phyloP scores from a whole-genome alignment of 2,329 filamentous ascomycete species.

The Ceratocystis destructans region DNA sequence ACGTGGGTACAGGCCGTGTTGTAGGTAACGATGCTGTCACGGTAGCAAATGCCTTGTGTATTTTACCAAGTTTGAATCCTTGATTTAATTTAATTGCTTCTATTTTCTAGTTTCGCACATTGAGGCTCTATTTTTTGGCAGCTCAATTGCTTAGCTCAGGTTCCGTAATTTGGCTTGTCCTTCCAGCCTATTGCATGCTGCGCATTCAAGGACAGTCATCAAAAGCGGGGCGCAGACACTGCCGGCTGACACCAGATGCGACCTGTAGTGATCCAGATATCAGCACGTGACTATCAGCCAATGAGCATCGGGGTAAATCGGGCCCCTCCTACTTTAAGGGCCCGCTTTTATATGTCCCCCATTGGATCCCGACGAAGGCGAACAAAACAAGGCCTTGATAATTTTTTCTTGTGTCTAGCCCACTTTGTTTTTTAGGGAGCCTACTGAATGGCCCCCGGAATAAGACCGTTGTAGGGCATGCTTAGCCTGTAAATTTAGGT shows the following conservation, averaged over 20 bases:
- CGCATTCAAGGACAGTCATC: constrained; percentile 18
- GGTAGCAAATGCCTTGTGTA: not conserved
- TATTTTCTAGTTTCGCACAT: not conserved
- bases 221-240: not conserved
- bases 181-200: constrained; percentile 18
- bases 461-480: not conserved
- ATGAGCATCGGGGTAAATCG: constrained; percentile 21
- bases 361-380: constrained; percentile 17
- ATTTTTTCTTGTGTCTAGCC: constrained; percentile 8
- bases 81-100: not conserved
- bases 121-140: not conserved
- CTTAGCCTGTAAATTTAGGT: not conserved
- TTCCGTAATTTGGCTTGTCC: not conserved
- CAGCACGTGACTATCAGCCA: constrained; percentile 20
- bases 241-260: constrained; percentile 7
- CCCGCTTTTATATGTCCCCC: constrained; percentile 13
- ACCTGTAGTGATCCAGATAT: not conserved
- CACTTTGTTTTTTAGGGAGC: not conserved
- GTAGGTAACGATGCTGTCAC: too few species aligned
- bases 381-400: constrained; percentile 6
- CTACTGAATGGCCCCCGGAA: not conserved
- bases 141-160: too few species aligned
- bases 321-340: constrained; percentile 14
- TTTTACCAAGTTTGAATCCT: not conserved
- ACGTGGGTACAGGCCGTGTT: too few species aligned